Percentiles rank a stretch among this genome's conserved stretches.
phyloP scores from a whole-genome alignment of 129 eudicot genomes.

The Pulicaria dysenterica region DNA sequence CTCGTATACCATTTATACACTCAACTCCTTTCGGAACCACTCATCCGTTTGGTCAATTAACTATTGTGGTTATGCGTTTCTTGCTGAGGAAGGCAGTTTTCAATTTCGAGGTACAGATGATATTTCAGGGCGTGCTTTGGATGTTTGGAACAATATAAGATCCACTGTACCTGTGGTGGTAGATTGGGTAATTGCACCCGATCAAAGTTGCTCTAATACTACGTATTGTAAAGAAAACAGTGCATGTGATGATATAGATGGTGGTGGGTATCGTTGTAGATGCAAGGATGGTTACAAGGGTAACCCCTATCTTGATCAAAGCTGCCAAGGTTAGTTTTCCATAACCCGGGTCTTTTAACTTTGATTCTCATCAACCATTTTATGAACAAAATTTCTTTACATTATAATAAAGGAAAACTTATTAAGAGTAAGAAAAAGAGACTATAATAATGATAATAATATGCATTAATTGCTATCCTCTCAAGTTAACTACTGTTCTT shows the following conservation, averaged over 20 bases:
- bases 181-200: constrained; percentile 40
- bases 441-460: too few relatives aligned
- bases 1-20: not conserved
- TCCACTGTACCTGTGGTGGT: constrained; percentile 29
- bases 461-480: too few relatives aligned
- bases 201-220: constrained; percentile 7
- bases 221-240: constrained; percentile 33
- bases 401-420: too few relatives aligned
- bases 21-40: not conserved
- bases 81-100: constrained; percentile 39
- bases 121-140: constrained; percentile 3
- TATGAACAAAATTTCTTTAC: too few relatives aligned
- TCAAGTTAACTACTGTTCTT: too few relatives aligned
- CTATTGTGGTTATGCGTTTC: constrained; percentile 44
- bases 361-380: not conserved
- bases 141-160: constrained; percentile 7
- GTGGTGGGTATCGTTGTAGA: constrained; percentile 34
- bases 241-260: constrained; percentile 18
- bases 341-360: too few relatives aligned
- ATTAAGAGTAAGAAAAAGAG: too few relatives aligned
- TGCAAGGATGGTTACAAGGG: constrained; percentile 43
- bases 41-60: constrained; percentile 14
- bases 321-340: constrained; percentile 39
- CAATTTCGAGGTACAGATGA: constrained; percentile 28
- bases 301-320: constrained; percentile 41